phyloP scores from a whole-genome alignment of 305 asterid species.

The Salvia sclarea region DNA sequence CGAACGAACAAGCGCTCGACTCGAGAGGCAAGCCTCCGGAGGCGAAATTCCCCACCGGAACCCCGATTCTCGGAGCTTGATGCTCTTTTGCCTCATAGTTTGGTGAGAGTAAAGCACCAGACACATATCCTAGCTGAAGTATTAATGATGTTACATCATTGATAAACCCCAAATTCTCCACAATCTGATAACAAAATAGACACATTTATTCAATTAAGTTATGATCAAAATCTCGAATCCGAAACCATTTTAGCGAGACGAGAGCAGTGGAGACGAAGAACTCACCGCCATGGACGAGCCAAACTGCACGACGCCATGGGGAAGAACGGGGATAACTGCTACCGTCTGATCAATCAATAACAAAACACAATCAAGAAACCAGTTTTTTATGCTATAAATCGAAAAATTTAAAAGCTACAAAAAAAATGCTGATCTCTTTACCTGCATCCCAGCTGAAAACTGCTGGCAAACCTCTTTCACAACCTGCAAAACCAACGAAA shows the following conservation, averaged over 20 bases:
- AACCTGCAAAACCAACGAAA: conserved; percentile 47
- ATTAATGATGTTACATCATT: conserved; percentile 61
- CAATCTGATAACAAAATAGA: conserved; percentile 53
- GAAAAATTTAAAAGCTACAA: not conserved
- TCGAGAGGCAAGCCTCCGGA: conserved; percentile 39
- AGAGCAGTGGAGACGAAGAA: conserved; percentile 18
- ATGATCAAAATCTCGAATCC: not conserved
- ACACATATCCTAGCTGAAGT: conserved; percentile 65
- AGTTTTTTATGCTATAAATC: not conserved
- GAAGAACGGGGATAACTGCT: conserved; percentile 82
- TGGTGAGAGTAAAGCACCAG: conserved; percentile 58
- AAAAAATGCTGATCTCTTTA: conserved; percentile 29
- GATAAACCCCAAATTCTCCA: conserved; percentile 67
- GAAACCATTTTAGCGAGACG: not conserved
- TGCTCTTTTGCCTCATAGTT: conserved; percentile 46
- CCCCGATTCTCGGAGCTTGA: conserved; percentile 41
- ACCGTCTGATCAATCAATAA: conserved; percentile 60
- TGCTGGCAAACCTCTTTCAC: conserved; percentile 67
- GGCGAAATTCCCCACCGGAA: conserved; percentile 43
- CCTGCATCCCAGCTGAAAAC: conserved; percentile 92
- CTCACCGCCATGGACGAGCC: conserved; percentile 79
- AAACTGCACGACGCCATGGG: conserved; percentile 94
- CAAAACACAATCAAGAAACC: conserved; percentile 4
- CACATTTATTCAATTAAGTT: conserved; percentile 5
- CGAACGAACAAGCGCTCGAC: conserved; percentile 38